phyloP scores from a whole-genome alignment of 345 rosid species.

The Citrus medica region DNA sequence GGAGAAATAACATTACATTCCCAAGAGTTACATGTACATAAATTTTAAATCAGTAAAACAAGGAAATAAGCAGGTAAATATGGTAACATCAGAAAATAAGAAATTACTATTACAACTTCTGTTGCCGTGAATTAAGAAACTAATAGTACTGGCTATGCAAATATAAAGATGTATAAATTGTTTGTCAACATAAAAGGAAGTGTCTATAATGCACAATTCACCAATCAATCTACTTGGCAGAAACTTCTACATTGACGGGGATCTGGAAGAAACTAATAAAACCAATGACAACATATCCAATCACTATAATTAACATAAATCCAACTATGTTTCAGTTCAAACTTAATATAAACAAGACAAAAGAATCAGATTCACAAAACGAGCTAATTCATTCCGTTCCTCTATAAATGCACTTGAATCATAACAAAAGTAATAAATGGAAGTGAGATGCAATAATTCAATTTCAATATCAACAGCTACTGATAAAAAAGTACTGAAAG shows the following conservation, averaged over 20 bases:
- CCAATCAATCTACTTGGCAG: not conserved
- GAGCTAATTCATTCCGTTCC: too few species aligned
- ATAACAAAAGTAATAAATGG: constrained; percentile 1
- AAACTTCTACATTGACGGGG: not conserved
- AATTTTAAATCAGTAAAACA: not conserved
- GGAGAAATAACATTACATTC: not conserved
- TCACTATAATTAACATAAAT: not conserved
- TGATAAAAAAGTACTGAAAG: not conserved
- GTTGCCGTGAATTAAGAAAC: not conserved
- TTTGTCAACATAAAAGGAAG: not conserved
- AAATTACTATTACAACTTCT: not conserved
- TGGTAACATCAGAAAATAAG: not conserved
- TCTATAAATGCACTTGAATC: not conserved
- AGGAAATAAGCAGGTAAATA: not conserved
- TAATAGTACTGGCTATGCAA: not conserved
- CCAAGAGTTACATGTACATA: not conserved
- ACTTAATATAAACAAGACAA: not conserved
- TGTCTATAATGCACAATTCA: not conserved
- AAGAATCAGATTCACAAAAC: not conserved
- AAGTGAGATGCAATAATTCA: not conserved
- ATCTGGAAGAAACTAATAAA: not conserved
- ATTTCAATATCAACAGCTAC: not conserved
- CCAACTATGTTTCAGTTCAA: not conserved
- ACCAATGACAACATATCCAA: not conserved
- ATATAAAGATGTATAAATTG: not conserved